Evolutionary conservation across 1,284 basidiomycete genomes (phyloP).

Genomic region (Blastosporella zonata): DNA sequence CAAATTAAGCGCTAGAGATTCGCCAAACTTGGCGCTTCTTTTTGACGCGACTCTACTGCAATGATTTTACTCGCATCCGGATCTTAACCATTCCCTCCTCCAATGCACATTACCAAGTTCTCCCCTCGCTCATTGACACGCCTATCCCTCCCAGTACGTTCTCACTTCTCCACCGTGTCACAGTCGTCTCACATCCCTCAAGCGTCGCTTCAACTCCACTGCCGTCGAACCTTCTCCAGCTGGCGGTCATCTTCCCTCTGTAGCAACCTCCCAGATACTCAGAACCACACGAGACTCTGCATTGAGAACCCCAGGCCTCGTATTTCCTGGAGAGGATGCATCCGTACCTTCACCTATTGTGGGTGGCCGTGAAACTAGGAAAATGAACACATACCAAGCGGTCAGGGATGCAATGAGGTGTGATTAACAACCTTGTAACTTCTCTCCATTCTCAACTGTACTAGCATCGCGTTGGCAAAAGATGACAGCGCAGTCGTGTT

Average conservation of each 20-base stretch:
- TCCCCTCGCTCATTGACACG: conserved; percentile 20
- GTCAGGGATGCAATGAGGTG: conserved; percentile 87
- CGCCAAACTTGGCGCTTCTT: conserved; percentile 13
- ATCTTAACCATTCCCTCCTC: conserved; percentile 36
- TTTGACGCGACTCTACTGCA: conserved; percentile 16
- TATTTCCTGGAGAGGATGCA: conserved; percentile 64
- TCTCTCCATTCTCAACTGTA: neutral
- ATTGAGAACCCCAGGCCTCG: conserved; percentile 68
- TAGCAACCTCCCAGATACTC: conserved; percentile 64
- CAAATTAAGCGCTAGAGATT: neutral
- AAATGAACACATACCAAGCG: conserved; percentile 90
- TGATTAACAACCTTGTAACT: neutral
- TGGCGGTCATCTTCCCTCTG: conserved; percentile 68
- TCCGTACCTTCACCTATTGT: conserved; percentile 45
- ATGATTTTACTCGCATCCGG: conserved; percentile 26
- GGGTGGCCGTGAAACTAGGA: conserved; percentile 80
- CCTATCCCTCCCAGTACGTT: conserved; percentile 18
- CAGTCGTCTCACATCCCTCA: neutral
- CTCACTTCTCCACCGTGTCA: neutral
- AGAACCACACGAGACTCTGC: conserved; percentile 63
- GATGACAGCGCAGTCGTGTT: conserved; percentile 89
- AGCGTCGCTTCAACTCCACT: conserved; percentile 49
- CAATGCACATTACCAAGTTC: conserved; percentile 33
- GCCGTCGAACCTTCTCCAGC: conserved; percentile 60
- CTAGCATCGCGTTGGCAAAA: conserved; percentile 75